Conservation (phyloP, 148 eudicot genomes). For the Silene latifolia region DNA sequence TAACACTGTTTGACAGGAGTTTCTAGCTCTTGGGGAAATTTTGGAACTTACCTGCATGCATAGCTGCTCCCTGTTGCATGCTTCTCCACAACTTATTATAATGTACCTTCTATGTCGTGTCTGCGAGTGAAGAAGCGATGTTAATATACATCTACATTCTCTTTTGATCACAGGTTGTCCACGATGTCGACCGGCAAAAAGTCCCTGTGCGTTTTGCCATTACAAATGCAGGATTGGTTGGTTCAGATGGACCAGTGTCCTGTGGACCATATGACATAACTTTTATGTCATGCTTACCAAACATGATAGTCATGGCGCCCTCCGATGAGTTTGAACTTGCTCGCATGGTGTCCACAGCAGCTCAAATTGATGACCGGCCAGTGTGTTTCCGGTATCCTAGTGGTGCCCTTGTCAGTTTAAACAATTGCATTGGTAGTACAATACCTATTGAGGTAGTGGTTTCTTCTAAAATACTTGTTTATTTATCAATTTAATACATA, state of each 20-base stretch:
- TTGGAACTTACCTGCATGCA: neutral
- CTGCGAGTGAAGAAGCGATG: neutral
- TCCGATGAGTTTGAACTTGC: constrained; percentile 86
- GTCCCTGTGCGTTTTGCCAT: constrained; percentile 81
- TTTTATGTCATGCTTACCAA: constrained; percentile 91
- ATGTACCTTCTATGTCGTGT: neutral
- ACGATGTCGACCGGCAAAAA: constrained; percentile 86
- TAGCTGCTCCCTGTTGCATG: constrained; percentile 3
- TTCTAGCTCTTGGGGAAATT: no score
- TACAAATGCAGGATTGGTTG: constrained; percentile 80
- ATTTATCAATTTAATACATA: neutral
- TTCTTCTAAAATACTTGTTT: neutral
- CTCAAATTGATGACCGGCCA: constrained; percentile 68
- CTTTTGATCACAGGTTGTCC: constrained; percentile 51
- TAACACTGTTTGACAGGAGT: no score
- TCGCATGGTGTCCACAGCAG: constrained; percentile 80
- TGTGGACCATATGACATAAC: constrained; percentile 84
- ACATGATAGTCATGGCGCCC: constrained; percentile 97
- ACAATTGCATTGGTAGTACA: constrained; percentile 28
- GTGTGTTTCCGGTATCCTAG: constrained; percentile 88
- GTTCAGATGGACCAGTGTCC: constrained; percentile 69
- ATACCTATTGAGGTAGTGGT: constrained; percentile 62
- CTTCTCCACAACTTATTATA: neutral
- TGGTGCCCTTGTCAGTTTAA: constrained; percentile 49
- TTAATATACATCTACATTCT: neutral